Percentiles rank a stretch among this genome's conserved stretches.
phyloP scores from a whole-genome alignment of 2,329 filamentous ascomycete species.

The Drechmeria coniospora region DNA sequence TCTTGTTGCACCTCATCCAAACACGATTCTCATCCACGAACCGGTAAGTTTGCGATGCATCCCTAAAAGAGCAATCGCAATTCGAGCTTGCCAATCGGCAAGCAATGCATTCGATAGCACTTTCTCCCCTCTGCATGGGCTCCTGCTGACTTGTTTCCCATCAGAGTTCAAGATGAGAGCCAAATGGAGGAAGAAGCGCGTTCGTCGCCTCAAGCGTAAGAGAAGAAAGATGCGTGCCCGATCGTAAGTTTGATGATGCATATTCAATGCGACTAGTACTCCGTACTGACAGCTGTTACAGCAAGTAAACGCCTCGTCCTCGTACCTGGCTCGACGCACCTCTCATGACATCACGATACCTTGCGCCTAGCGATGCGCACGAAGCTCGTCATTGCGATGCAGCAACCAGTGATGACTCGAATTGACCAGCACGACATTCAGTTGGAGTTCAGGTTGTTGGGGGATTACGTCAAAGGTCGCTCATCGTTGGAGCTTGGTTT shows the following conservation, averaged over 20 bases:
- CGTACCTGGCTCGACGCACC: slow-evolving; percentile 38
- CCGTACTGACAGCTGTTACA: slow-evolving; percentile 22
- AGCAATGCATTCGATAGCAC: background rate
- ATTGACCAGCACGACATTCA: background rate
- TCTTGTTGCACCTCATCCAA: slow-evolving; percentile 24
- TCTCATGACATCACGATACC: slow-evolving; percentile 22
- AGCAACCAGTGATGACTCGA: slow-evolving; percentile 3
- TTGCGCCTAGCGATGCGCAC: slow-evolving; percentile 14
- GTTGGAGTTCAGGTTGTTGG: slow-evolving; percentile 1
- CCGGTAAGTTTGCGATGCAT: slow-evolving; percentile 16
- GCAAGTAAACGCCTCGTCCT: slow-evolving; percentile 53
- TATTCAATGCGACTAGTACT: slow-evolving; percentile 3
- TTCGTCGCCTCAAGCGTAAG: slow-evolving; percentile 98
- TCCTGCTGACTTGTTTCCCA: slow-evolving; percentile 9
- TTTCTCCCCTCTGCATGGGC: background rate
- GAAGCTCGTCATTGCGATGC: slow-evolving; percentile 8
- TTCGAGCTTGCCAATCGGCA: slow-evolving; percentile 1
- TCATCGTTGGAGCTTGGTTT: no score
- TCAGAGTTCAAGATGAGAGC: slow-evolving; percentile 71
- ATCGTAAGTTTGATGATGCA: slow-evolving; percentile 51
- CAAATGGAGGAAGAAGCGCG: slow-evolving; percentile 99
- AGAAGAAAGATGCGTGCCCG: slow-evolving; percentile 99
- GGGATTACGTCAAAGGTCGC: no score
- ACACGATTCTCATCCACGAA: slow-evolving; percentile 31
- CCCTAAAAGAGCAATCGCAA: background rate